Conservation (phyloP, 2,329 filamentous ascomycete species). For the Talaromyces sp. region DNA sequence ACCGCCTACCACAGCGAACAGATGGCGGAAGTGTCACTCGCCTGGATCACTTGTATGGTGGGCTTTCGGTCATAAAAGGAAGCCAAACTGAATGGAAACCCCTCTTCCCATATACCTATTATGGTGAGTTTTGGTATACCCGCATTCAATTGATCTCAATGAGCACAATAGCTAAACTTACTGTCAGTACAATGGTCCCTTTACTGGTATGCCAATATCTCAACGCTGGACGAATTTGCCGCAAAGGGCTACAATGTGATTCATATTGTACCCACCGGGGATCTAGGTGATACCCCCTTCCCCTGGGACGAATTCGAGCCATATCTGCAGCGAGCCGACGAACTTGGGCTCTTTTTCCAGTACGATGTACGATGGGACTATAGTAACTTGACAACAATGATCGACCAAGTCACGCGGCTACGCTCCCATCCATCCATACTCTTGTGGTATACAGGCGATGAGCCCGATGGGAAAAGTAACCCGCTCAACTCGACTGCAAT, state of each 20-base stretch:
- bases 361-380: constrained; percentile 47
- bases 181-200: constrained; percentile 11
- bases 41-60: constrained; percentile 48
- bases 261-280: constrained; percentile 39
- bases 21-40: constrained; percentile 46
- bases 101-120: constrained; percentile 49
- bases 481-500: constrained; percentile 48
- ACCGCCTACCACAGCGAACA: constrained; percentile 42
- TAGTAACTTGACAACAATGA: constrained; percentile 37
- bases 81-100: constrained; percentile 31
- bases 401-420: constrained; percentile 28
- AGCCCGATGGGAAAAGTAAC: constrained; percentile 57
- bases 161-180: neutral
- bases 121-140: constrained; percentile 31
- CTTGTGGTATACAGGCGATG: constrained; percentile 51
- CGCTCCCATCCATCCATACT: constrained; percentile 33
- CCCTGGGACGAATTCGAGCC: constrained; percentile 37
- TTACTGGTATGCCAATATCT: constrained; percentile 12
- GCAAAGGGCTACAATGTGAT: constrained; percentile 8
- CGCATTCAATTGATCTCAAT: neutral
- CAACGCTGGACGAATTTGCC: constrained; percentile 10
- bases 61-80: constrained; percentile 41
- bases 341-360: constrained; percentile 47
- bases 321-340: constrained; percentile 45
- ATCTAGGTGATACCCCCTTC: constrained; percentile 38